phyloP scores from a whole-genome alignment of 176 grass and related monocot species.

The Eragrostis nindensis region DNA sequence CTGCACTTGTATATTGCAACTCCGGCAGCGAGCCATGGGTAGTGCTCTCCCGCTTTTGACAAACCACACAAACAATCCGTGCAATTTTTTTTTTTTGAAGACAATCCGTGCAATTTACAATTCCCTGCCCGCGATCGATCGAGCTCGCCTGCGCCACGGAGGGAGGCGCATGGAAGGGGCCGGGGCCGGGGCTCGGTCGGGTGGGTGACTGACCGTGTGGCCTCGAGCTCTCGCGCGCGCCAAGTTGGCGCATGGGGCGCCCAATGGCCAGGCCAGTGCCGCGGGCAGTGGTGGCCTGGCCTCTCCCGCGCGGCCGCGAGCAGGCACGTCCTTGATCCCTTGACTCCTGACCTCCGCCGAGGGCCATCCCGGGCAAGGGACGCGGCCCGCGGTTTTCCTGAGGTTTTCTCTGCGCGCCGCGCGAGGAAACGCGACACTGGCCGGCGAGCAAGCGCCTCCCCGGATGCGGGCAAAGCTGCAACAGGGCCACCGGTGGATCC shows the following conservation, averaged over 20 bases:
- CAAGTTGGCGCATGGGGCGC: constrained; percentile 33
- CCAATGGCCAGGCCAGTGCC: constrained; percentile 24
- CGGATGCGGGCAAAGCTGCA: constrained; percentile 37
- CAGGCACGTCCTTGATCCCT: neutral
- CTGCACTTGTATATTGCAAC: neutral
- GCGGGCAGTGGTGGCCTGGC: neutral
- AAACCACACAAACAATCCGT: neutral
- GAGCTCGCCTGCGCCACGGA: neutral
- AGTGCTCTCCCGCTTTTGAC: neutral
- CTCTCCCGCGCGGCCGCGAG: constrained; percentile 26
- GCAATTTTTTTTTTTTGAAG: no score
- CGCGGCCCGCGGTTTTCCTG: neutral
- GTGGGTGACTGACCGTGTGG: constrained; percentile 6
- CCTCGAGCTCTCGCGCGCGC: no score
- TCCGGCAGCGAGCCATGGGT: constrained; percentile 16
- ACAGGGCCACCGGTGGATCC: neutral
- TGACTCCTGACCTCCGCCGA: neutral
- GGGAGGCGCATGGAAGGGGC: neutral
- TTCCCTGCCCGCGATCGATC: neutral
- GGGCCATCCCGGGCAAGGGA: constrained; percentile 26
- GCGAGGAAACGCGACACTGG: neutral
- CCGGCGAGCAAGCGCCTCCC: constrained; percentile 35
- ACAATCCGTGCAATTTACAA: neutral
- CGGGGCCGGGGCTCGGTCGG: neutral
- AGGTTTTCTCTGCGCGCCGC: neutral